Base-by-base conservation (phyloP, 257 asterid species). In the Coffea eugenioides region DNA sequence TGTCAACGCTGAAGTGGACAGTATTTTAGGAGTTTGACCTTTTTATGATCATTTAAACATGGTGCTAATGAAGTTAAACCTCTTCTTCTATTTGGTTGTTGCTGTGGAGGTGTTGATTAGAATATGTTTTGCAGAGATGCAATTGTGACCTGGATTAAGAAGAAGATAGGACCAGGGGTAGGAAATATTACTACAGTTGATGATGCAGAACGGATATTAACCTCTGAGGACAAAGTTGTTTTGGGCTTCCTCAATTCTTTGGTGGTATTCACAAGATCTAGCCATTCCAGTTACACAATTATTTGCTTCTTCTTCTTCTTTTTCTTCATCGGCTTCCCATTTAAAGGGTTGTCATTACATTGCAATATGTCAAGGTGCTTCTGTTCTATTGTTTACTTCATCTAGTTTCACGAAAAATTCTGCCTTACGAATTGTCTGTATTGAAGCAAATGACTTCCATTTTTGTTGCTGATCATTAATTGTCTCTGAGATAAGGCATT, bases 71-170 rank as follows among this genome's bases (percentile, higher is more conserved):
- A 3, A 39, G 43, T 39, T 39, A 39, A 20, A n/a, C 7, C 39
- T 1, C 8, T 11, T 11, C 45, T 21, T 43, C 23, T 49, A 41
- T 41, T 12, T 12, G 3, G 11, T 68, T 49, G 61, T 45, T 64
- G 67, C 48, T 61, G 66, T 46, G 78, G 41, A 39, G 67, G 52
- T 76, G 15, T 75, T 39, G 61, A 34, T 54, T 31, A 59, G 39
- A 41, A 74, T 69, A 21, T 75, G 6, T 8, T 80, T 84, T 90
- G 87, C 87, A 95, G 99, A 84, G 95, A 90, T 80, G 94, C 92
- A 48, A 93, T 95, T 70, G 92, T 93, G 56, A 81, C 92, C 82
- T 95, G 99, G 99, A 82, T 95, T 88, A 93, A 81, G 90, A 95
- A 92, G 90, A 95, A 91, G 91, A 88, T 78, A 20, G 98, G 98